Conservation (phyloP, 1,284 basidiomycete species). For the Leccinum angustisporum region DNA sequence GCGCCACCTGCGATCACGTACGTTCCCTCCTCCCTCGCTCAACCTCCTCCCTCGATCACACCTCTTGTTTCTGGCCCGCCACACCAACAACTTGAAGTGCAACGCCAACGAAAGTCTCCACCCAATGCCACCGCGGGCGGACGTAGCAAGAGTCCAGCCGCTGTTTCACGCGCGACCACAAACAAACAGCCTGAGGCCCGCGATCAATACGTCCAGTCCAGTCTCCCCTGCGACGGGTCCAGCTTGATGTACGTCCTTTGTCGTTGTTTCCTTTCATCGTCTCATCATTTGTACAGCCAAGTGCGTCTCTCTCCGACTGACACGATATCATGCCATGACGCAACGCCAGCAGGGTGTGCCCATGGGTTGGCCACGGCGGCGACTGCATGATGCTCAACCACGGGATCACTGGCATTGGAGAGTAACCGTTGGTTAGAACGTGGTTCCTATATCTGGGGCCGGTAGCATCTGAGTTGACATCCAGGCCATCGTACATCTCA, state of each 20-base stretch:
- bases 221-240: constrained; percentile 77
- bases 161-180: constrained; percentile 67
- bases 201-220: constrained; percentile 82
- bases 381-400: too few species aligned
- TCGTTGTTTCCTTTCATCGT: not conserved
- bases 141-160: constrained; percentile 57
- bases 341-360: too few species aligned
- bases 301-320: too few species aligned
- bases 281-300: not conserved
- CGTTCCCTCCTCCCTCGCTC: constrained; percentile 36
- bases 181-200: constrained; percentile 68
- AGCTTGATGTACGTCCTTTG: constrained; percentile 52
- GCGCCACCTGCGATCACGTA: constrained; percentile 85
- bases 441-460: too few species aligned
- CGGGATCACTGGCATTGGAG: too few species aligned
- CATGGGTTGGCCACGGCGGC: too few species aligned
- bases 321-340: too few species aligned
- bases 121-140: constrained; percentile 34
- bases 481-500: too few species aligned
- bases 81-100: constrained; percentile 76
- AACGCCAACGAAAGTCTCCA: constrained; percentile 70
- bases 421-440: too few species aligned
- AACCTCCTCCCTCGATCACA: constrained; percentile 9
- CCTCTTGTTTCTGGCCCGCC: constrained; percentile 66
- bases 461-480: too few species aligned